These are phyloP conservation scores for Trichodelitschia bisporula DNA, from an alignment of 495 filamentous ascomycete genomes.

Conservation along the genomic window DNA sequence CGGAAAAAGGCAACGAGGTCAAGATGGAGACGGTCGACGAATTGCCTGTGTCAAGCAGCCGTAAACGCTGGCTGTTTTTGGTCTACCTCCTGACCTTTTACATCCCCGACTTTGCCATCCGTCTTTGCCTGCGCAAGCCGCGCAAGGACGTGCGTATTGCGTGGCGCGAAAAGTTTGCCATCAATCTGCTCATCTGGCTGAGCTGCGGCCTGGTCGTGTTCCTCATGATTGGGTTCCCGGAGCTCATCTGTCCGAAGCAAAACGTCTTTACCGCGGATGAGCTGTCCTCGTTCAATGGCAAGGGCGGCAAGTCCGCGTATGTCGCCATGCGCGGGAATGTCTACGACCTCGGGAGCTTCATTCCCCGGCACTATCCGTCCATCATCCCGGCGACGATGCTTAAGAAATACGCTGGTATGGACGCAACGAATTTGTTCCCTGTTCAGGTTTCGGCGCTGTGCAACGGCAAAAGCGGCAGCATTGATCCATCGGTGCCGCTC, in stretches of 20 bases:
- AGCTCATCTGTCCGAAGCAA: slow-evolving; percentile 75
- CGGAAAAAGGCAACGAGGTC: slow-evolving; percentile 81
- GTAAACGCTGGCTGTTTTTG: slow-evolving; percentile 80
- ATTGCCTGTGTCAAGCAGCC: slow-evolving; percentile 45
- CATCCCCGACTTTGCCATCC: slow-evolving; percentile 66
- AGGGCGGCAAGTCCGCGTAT: slow-evolving; percentile 35
- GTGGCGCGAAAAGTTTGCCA: slow-evolving; percentile 93
- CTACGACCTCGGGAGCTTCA: slow-evolving; percentile 54
- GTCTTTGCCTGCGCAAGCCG: slow-evolving; percentile 57
- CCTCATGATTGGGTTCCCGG: slow-evolving; percentile 35
- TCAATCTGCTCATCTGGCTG: slow-evolving; percentile 96
- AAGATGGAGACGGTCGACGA: slow-evolving; percentile 79
- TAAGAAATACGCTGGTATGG: slow-evolving; percentile 58
- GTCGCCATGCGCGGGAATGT: slow-evolving; percentile 73
- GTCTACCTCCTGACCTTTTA: slow-evolving; percentile 70
- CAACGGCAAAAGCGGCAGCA: slow-evolving; percentile 38
- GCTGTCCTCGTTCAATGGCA: slow-evolving; percentile 48
- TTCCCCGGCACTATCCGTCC: slow-evolving; percentile 51
- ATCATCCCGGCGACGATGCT: slow-evolving; percentile 42
- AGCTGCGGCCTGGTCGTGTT: slow-evolving; percentile 56
- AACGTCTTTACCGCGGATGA: slow-evolving; percentile 64
- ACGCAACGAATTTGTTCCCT: slow-evolving; percentile 75
- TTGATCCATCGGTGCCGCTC: slow-evolving; percentile 49
- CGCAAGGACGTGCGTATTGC: slow-evolving; percentile 83
- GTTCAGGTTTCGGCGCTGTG: slow-evolving; percentile 88